phyloP scores from a whole-genome alignment of 345 rosid genomes.

The Acer saccharum region DNA sequence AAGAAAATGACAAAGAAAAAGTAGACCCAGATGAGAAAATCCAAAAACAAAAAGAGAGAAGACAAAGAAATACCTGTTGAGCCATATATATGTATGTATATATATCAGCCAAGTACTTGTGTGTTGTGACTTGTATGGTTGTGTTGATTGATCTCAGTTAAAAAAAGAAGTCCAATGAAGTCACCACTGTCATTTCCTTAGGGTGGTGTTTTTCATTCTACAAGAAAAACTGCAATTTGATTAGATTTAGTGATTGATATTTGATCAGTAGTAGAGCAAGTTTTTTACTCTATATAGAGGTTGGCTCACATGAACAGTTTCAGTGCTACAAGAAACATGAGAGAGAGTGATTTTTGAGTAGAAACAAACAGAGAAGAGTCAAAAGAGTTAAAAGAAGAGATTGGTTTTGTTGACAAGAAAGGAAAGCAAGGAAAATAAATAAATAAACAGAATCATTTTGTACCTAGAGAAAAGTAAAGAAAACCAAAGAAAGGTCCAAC shows the following conservation, averaged over 20 bases:
- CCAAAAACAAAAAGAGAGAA: slow-evolving; percentile 18
- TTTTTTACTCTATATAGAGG: background rate
- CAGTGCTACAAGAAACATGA: background rate
- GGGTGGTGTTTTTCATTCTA: slow-evolving; percentile 14
- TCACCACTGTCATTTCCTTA: slow-evolving; percentile 24
- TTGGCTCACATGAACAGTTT: background rate
- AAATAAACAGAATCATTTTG: slow-evolving; percentile 30
- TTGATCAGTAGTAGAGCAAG: background rate
- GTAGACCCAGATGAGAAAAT: slow-evolving; percentile 2
- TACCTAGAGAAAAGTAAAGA: slow-evolving; percentile 10
- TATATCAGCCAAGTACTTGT: slow-evolving; percentile 7
- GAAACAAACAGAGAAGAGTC: slow-evolving; percentile 17
- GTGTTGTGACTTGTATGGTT: background rate
- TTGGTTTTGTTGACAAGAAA: no score
- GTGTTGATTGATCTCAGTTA: slow-evolving; percentile 22
- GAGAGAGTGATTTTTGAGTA: background rate
- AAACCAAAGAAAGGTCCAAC: background rate
- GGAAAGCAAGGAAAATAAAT: no score
- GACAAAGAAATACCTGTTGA: slow-evolving; percentile 37
- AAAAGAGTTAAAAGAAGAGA: background rate
- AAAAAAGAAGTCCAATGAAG: slow-evolving; percentile 14
- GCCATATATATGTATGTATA: slow-evolving; percentile 19
- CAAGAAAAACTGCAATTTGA: slow-evolving; percentile 11
- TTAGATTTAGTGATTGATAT: slow-evolving; percentile 12
- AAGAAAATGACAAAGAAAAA: slow-evolving; percentile 9